phyloP scores from a whole-genome alignment of 2,329 filamentous ascomycete genomes.

The Fusarium sp. region DNA sequence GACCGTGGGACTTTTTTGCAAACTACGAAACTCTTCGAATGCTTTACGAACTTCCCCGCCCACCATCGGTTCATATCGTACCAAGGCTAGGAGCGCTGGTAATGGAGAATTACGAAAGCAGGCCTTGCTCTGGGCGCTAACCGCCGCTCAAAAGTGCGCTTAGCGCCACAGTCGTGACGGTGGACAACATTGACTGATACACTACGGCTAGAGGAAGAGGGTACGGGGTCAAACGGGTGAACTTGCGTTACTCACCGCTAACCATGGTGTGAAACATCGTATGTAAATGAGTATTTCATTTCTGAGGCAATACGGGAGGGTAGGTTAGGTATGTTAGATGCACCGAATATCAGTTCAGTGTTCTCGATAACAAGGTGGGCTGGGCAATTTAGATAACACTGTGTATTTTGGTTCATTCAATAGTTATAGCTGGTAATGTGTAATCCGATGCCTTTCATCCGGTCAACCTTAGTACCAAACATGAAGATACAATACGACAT shows the following conservation, averaged over 20 bases:
- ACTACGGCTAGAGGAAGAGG: too few species aligned
- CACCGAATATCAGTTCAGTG: too few species aligned
- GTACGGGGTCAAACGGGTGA: too few species aligned
- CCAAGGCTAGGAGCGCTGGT: background rate
- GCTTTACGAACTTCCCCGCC: background rate
- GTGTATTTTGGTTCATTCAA: background rate
- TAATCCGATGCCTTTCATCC: background rate
- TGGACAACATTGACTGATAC: too few species aligned
- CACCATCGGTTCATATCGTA: fast-evolving
- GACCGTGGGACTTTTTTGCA: fast-evolving
- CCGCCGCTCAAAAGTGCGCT: too few species aligned
- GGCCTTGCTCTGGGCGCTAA: background rate
- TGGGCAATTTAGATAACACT: background rate
- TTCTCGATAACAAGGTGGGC: fast-evolving
- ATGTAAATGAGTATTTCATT: fast-evolving
- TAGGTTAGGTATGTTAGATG: too few species aligned
- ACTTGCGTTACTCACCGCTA: too few species aligned
- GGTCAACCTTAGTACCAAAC: background rate
- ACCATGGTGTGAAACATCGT: fast-evolving
- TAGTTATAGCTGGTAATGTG: background rate
- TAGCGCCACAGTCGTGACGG: too few species aligned
- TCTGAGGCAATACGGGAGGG: too few species aligned
- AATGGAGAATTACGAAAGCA: background rate
- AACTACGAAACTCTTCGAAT: too few species aligned
- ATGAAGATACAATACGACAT: too few species aligned